Conservation (phyloP, 1,139 yeast species). For the Taphrina confusa region DNA sequence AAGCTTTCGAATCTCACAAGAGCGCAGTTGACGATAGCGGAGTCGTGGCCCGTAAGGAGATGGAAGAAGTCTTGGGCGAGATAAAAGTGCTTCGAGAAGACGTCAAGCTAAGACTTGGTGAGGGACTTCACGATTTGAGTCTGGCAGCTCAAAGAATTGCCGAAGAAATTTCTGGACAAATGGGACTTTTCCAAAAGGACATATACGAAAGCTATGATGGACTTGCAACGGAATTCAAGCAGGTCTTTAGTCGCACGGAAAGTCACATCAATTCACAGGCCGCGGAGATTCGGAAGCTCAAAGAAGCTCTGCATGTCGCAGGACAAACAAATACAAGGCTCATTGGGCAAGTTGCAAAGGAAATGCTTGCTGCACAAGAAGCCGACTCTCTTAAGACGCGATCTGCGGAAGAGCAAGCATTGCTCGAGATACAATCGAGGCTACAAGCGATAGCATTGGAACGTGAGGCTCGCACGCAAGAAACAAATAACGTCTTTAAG, state of each 20-base stretch:
- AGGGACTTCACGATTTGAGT: constrained; percentile 38
- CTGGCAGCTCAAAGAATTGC: constrained; percentile 40
- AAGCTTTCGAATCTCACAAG: constrained; percentile 37
- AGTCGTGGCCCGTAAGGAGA: constrained; percentile 38
- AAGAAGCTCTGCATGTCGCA: constrained; percentile 36
- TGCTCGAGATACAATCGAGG: constrained; percentile 12
- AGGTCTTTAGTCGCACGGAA: constrained; percentile 41
- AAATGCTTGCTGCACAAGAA: constrained; percentile 28
- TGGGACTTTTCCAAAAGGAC: constrained; percentile 40
- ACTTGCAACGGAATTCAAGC: constrained; percentile 42
- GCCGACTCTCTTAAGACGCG: neutral
- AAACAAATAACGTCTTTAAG: neutral
- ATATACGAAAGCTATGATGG: constrained; percentile 41
- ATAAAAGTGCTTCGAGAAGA: constrained; percentile 41
- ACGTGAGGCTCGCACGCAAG: neutral
- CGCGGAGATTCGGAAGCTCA: constrained; percentile 40
- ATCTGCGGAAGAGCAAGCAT: neutral
- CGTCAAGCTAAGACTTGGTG: constrained; percentile 41
- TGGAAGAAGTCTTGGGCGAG: constrained; percentile 40
- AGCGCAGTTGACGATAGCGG: constrained; percentile 32
- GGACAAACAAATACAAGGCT: constrained; percentile 29
- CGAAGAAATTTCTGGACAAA: constrained; percentile 39
- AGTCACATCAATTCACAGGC: constrained; percentile 40
- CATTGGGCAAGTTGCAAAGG: constrained; percentile 16
- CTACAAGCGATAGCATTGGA: neutral